Conservation (phyloP, 371 early-diverging fungal genomes). For the Apophysomyces variabilis region DNA sequence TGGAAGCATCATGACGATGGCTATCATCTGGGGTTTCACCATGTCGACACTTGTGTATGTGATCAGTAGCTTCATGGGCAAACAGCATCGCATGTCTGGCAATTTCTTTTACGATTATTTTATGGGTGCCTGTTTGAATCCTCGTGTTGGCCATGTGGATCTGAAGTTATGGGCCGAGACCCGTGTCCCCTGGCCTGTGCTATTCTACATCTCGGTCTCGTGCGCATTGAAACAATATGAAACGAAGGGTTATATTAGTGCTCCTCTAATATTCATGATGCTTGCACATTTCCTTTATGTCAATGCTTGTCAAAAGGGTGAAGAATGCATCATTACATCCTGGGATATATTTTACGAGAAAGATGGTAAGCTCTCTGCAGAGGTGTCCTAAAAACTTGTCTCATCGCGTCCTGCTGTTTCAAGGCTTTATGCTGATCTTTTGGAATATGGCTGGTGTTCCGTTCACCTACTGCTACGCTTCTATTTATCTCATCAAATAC, state of each 20-base stretch:
- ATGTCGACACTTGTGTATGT: slow-evolving; percentile 54
- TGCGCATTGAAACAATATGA: slow-evolving; percentile 77
- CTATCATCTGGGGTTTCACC: slow-evolving; percentile 61
- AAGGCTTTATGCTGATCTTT: slow-evolving; percentile 66
- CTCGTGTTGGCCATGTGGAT: slow-evolving; percentile 76
- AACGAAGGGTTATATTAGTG: slow-evolving; percentile 62
- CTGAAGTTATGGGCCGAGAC: slow-evolving; percentile 89
- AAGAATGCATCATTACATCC: slow-evolving; percentile 77
- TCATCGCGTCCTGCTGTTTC: background rate
- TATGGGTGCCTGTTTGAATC: slow-evolving; percentile 79
- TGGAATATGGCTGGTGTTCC: slow-evolving; percentile 69
- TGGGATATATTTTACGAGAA: slow-evolving; percentile 72
- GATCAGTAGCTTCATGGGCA: slow-evolving; percentile 35
- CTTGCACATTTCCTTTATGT: slow-evolving; percentile 76
- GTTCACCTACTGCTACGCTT: slow-evolving; percentile 64
- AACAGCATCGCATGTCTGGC: slow-evolving; percentile 70
- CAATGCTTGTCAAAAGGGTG: slow-evolving; percentile 79
- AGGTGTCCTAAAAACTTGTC: background rate
- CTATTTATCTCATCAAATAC: slow-evolving; percentile 57
- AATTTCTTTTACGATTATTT: slow-evolving; percentile 80
- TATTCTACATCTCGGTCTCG: slow-evolving; percentile 68
- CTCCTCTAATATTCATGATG: slow-evolving; percentile 72
- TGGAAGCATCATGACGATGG: slow-evolving; percentile 62
- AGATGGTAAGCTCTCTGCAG: slow-evolving; percentile 43
- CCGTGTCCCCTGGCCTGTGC: slow-evolving; percentile 77